Evolutionary conservation across 1,284 basidiomycete genomes (phyloP), one percentile per base, ranked within the genome.

Genomic region (Termitomyces sp.): DNA sequence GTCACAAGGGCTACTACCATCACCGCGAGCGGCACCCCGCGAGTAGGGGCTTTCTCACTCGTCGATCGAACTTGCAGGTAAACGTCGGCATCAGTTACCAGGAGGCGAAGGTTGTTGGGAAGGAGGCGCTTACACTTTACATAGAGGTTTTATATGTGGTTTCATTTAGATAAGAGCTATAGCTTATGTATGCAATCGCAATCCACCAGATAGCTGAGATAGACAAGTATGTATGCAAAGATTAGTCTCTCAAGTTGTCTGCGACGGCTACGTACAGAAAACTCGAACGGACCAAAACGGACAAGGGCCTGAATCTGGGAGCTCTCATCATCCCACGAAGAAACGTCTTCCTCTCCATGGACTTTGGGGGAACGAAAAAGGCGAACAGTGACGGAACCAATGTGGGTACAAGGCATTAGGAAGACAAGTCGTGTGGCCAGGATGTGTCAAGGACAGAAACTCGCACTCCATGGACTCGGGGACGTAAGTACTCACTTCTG

Each of bases 111-210:
- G 26, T 28, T 28, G n/a, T n/a, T n/a, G n/a, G n/a, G n/a, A n/a
- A n/a, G n/a, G n/a, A n/a, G n/a, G n/a, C n/a, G n/a, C n/a, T n/a
- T n/a, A n/a, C n/a, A n/a, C n/a, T 28, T 28, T 28, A 28, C 8
- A 28, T 16, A 43, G 30, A 42, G 24, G 33, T 18, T 46, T 44
- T 46, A 51, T 51, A 46, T 37, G n/a, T 13, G n/a, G 16, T n/a
- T 39, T 31, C n/a, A 39, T 46, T 37, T 34, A 44, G 47, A 56
- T 50, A 50, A 53, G 45, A 44, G 9, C 37, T 41, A n/a, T n/a
- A n/a, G n/a, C n/a, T n/a, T n/a, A 50, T 43, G 47, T 48, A 50
- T 53, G 10, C 46, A 48, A 46, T 48, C 16, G 24, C 34, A 41
- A 46, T 42, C 10, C 19, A 41, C 6, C 14, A 45, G 31, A 24